A percentile compares a stretch with the other conserved stretches of the same genome.
Evolutionary conservation across 2,329 filamentous ascomycete species (phyloP).

Genomic region (Fusarium devonianum): DNA sequence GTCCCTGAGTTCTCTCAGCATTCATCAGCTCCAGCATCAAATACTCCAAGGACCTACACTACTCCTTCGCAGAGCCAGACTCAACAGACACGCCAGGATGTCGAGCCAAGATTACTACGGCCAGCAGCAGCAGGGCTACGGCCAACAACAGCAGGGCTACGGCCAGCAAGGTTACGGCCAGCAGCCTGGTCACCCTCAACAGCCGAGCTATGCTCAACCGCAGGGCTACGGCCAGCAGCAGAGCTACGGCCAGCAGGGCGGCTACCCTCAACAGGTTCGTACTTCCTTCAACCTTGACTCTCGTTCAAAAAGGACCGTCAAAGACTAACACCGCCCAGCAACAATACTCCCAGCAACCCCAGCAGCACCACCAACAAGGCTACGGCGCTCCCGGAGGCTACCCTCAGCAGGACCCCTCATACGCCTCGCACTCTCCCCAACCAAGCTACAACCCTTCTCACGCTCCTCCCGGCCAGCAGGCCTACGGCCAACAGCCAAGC

Average conservation of each 20-base stretch:
- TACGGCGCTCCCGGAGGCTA: conserved; percentile 26
- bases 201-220: conserved; percentile 27
- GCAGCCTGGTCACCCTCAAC: conserved; percentile 36
- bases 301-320: too few relatives aligned
- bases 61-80: background rate
- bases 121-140: conserved; percentile 42
- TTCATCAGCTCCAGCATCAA: background rate
- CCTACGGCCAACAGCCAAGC: conserved; percentile 31
- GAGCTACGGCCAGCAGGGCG: conserved; percentile 25
- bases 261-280: conserved; percentile 41
- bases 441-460: conserved; percentile 35
- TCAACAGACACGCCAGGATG: conserved; percentile 38
- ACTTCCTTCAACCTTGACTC: too few relatives aligned
- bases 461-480: conserved; percentile 36
- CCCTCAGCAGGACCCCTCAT: conserved; percentile 33
- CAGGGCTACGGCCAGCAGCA: conserved; percentile 32
- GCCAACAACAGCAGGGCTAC: conserved; percentile 32
- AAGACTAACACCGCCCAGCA: conserved; percentile 23
- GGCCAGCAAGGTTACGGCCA: conserved; percentile 29
- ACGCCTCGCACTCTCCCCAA: conserved; percentile 38
- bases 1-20: background rate
- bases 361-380: conserved; percentile 32
- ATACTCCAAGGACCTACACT: background rate
- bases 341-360: conserved; percentile 36
- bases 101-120: conserved; percentile 50